Percentiles rank a stretch among this genome's conserved stretches.
Evolutionary conservation across 2,329 filamentous ascomycete genomes (phyloP).

Genomic region (Periconia sp.): DNA sequence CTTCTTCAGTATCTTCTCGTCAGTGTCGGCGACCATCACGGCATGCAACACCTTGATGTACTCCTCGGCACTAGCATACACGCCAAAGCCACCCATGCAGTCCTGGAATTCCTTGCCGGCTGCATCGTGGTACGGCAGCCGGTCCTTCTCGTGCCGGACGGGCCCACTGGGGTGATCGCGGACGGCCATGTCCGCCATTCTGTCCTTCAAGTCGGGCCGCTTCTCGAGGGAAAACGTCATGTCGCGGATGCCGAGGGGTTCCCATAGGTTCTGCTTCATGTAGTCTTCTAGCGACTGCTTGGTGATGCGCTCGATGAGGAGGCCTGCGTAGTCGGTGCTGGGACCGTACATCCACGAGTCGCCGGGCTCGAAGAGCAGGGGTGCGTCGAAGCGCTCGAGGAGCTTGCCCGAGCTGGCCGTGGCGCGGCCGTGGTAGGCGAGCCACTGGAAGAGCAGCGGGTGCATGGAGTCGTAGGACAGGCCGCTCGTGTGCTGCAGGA

Average conservation of each 20-base stretch:
- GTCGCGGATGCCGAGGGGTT: constrained; percentile 54
- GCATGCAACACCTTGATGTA: constrained; percentile 39
- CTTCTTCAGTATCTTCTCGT: constrained; percentile 33
- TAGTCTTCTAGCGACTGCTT: constrained; percentile 63
- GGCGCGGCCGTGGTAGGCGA: constrained; percentile 29
- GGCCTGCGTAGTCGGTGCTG: constrained; percentile 56
- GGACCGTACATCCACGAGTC: constrained; percentile 58
- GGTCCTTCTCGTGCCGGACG: constrained; percentile 5
- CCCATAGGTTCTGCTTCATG: constrained; percentile 60
- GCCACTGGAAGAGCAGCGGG: constrained; percentile 50
- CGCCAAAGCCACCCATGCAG: constrained; percentile 35
- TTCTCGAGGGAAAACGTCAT: constrained; percentile 59
- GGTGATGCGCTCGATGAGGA: constrained; percentile 52
- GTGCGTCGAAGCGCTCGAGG: constrained; percentile 48
- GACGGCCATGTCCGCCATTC: constrained; percentile 35
- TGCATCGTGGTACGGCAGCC: constrained; percentile 19
- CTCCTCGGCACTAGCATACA: constrained; percentile 26
- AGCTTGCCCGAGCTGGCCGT: constrained; percentile 48
- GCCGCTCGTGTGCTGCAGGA: constrained; percentile 60
- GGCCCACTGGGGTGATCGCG: constrained; percentile 24
- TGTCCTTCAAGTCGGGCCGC: constrained; percentile 27
- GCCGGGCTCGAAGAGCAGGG: constrained; percentile 51
- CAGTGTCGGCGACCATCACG: constrained; percentile 29
- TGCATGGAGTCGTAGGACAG: constrained; percentile 53
- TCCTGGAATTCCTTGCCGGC: constrained; percentile 23